Evolutionary conservation across 768 basidiomycete genomes (phyloP), one percentile per base, ranked within the genome.

Genomic region (Mycena rebaudengoi): DNA sequence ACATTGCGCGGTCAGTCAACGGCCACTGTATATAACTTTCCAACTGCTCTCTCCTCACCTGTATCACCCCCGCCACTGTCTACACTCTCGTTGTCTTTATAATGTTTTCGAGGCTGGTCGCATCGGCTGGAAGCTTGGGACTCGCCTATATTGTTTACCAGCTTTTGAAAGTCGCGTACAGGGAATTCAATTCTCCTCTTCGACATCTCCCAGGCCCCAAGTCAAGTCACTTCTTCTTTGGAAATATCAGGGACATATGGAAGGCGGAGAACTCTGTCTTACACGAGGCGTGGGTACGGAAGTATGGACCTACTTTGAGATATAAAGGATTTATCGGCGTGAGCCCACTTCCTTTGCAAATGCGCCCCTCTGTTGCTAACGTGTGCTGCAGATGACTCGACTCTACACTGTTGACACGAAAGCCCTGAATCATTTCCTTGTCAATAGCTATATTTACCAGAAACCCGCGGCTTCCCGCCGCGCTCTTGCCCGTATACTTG

Each of bases 341-440:
- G 18, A 35, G 64, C 6, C 10, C 6, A 1, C 46, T 51, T 23
- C n/a, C 4, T 10, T 14, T 50, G 23, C 2, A 21, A 2, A 1
- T 3, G 20, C 28, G 33, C 12, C 32, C 6, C 5, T 18, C 13
- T 41, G 14, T 18, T 13, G 8, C 60, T 53, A 16, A 53, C 39
- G 12, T 55, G 18, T 30, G 12, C 4, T 21, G 8, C 45, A 16
- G 46, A 7, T 51, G 25, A 57, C 53, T 20, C 37, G 58, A 16
- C 61, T 67, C 13, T 53, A 58, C 23, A 67, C 66, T 0, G 56
- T 41, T 0, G 66, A 67, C 25, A 37, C 45, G 18, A 64, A 56
- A 37, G 66, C 66, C 3, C n/a, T 67, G 18, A 59, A 67, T 29
- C 66, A 64, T 45, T 54, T 67, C 7, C 53, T 67, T 13, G 60